phyloP scores from a whole-genome alignment of 106 monocot genomes.

The Apostasia ramifera region DNA sequence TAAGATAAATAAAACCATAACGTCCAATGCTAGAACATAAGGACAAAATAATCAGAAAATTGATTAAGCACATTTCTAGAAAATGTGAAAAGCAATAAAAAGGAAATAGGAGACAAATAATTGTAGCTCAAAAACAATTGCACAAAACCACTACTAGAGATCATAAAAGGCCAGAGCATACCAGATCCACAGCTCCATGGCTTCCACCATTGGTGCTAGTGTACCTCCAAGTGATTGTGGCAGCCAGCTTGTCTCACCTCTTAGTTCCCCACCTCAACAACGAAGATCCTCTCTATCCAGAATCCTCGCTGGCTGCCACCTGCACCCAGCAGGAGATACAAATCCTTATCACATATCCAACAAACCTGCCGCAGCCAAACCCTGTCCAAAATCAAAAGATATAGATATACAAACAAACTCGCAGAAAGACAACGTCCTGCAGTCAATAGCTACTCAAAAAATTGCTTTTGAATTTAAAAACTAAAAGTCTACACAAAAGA shows the following conservation, averaged over 20 bases:
- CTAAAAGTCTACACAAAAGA: too few species aligned
- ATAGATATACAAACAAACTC: not conserved
- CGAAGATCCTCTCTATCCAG: not conserved
- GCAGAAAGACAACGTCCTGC: too few species aligned
- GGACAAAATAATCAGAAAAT: too few species aligned
- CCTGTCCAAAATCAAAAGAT: not conserved
- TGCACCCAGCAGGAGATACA: conserved; percentile 3
- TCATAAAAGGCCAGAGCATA: conserved; percentile 1
- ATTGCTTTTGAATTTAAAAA: too few species aligned
- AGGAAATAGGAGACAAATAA: too few species aligned
- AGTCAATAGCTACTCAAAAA: not conserved
- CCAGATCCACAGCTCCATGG: conserved; percentile 65
- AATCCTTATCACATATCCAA: not conserved
- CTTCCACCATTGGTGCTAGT: conserved; percentile 32
- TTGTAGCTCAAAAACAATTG: too few species aligned
- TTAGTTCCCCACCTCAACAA: not conserved
- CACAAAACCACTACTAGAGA: not conserved
- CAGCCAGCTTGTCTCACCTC: conserved; percentile 46
- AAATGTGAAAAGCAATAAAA: too few species aligned
- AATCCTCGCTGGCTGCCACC: not conserved
- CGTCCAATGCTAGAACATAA: too few species aligned
- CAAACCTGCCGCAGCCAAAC: not conserved
- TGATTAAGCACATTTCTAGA: too few species aligned
- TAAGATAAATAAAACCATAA: too few species aligned
- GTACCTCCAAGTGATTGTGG: conserved; percentile 67